These are phyloP conservation scores for Spergularia bocconei DNA, from an alignment of 148 eudicot species.

Conservation along the genomic window DNA sequence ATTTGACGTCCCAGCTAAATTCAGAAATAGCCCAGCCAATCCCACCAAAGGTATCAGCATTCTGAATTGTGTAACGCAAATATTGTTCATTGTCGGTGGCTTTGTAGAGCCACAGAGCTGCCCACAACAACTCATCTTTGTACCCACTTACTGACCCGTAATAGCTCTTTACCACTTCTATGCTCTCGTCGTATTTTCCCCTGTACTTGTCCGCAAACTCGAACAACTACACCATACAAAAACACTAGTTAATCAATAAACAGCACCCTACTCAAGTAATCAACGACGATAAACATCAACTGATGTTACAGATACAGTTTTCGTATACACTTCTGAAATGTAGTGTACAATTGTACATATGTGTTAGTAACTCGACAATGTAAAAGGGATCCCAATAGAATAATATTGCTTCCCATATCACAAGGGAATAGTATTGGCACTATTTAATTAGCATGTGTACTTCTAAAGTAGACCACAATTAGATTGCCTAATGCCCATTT, in stretches of 20 bases:
- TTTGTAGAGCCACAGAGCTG: slow-evolving; percentile 64
- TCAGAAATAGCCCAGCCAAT: slow-evolving; percentile 58
- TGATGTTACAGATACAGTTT: too few species aligned
- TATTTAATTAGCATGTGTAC: background rate
- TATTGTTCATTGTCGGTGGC: slow-evolving; percentile 52
- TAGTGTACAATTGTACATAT: too few species aligned
- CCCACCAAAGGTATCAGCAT: slow-evolving; percentile 43
- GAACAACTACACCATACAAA: slow-evolving; percentile 43
- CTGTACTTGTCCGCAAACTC: slow-evolving; percentile 66
- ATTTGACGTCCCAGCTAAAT: slow-evolving; percentile 90
- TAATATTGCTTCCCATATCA: slow-evolving; percentile 4
- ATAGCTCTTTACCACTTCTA: slow-evolving; percentile 50
- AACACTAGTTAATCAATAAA: background rate
- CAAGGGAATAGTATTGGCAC: background rate
- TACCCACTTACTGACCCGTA: slow-evolving; percentile 71
- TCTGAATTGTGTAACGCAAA: slow-evolving; percentile 35
- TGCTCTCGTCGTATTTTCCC: slow-evolving; percentile 60
- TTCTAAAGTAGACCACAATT: too few species aligned
- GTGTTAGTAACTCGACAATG: too few species aligned
- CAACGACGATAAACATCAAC: too few species aligned
- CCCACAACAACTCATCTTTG: slow-evolving; percentile 71
- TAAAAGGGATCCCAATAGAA: background rate
- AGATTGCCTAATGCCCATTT: background rate
- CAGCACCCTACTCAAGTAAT: too few species aligned
- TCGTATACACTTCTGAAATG: too few species aligned